A percentile compares a stretch with the other conserved stretches of the same genome.
Evolutionary conservation across 768 basidiomycete genomes (phyloP).

Genomic region (Boletus tomentosulus): DNA sequence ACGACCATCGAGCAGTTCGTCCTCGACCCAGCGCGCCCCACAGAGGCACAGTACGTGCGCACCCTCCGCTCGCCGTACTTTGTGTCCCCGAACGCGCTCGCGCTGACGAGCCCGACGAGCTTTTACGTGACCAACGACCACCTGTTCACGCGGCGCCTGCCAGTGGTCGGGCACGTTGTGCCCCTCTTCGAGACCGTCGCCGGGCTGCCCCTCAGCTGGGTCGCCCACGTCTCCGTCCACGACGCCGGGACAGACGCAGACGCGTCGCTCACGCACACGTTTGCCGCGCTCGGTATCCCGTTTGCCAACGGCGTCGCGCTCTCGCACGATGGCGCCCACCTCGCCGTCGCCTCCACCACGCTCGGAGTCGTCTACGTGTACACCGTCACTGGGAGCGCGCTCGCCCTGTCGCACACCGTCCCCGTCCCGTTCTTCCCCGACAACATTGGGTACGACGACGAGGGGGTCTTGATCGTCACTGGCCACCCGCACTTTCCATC

Average conservation of each 20-base stretch:
- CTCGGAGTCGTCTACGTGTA: slow-evolving; percentile 48
- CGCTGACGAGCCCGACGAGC: slow-evolving; percentile 58
- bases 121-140: slow-evolving; percentile 79
- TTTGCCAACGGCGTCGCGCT: slow-evolving; percentile 71
- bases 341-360: slow-evolving; percentile 58
- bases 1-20: slow-evolving; percentile 69
- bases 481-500: slow-evolving; percentile 66
- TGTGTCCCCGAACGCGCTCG: slow-evolving; percentile 62
- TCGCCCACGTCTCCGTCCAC: slow-evolving; percentile 50
- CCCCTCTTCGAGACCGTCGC: slow-evolving; percentile 54
- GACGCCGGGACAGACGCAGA: not conserved
- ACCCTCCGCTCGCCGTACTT: slow-evolving; percentile 58
- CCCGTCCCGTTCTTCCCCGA: slow-evolving; percentile 58
- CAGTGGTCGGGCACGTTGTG: slow-evolving; percentile 45
- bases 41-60: slow-evolving; percentile 49
- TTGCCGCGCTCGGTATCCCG: slow-evolving; percentile 47
- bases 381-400: slow-evolving; percentile 42
- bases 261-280: slow-evolving; percentile 30
- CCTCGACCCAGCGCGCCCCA: slow-evolving; percentile 42
- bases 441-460: slow-evolving; percentile 53
- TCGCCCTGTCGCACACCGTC: slow-evolving; percentile 41
- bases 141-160: slow-evolving; percentile 57
- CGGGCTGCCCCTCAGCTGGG: slow-evolving; percentile 55
- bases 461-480: slow-evolving; percentile 48
- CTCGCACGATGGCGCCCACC: slow-evolving; percentile 43